These are phyloP conservation scores for Ceriops tagal DNA, from an alignment of 345 rosid genomes.

Conservation along the genomic window DNA sequence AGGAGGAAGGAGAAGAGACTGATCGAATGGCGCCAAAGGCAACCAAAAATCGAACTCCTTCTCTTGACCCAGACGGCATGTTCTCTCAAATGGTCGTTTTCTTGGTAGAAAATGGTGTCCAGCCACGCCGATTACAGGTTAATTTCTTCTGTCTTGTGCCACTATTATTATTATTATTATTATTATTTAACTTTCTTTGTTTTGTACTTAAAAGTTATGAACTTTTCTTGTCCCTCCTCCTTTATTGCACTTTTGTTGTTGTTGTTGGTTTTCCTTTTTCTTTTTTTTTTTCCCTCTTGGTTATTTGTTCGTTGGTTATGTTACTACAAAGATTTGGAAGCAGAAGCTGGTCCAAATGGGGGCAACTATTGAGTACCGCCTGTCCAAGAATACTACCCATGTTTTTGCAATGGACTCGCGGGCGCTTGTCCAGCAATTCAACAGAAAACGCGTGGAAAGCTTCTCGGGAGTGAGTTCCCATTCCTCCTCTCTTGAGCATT, in stretches of 20 bases:
- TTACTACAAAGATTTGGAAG: slow-evolving; percentile 63
- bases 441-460: slow-evolving; percentile 33
- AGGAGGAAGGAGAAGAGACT: too few species aligned
- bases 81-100: slow-evolving; percentile 67
- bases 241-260: neutral
- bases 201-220: too few species aligned
- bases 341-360: slow-evolving; percentile 86
- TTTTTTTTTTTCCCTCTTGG: neutral
- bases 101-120: slow-evolving; percentile 63
- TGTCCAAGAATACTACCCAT: slow-evolving; percentile 58
- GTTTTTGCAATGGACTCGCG: slow-evolving; percentile 51
- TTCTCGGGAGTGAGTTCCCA: slow-evolving; percentile 54
- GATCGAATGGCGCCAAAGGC: slow-evolving; percentile 68
- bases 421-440: slow-evolving; percentile 42
- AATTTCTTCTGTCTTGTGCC: too few species aligned
- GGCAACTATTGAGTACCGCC: slow-evolving; percentile 47
- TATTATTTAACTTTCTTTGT: too few species aligned
- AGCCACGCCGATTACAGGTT: slow-evolving; percentile 86
- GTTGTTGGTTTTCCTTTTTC: neutral
- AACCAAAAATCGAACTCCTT: slow-evolving; percentile 36
- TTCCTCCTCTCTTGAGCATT: neutral
- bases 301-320: neutral
- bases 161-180: too few species aligned
- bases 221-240: neutral
- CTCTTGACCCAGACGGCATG: slow-evolving; percentile 58